These are phyloP conservation scores for Penicillium brevicompactum DNA, from an alignment of 2,329 filamentous ascomycete species.

Conservation along the genomic window DNA sequence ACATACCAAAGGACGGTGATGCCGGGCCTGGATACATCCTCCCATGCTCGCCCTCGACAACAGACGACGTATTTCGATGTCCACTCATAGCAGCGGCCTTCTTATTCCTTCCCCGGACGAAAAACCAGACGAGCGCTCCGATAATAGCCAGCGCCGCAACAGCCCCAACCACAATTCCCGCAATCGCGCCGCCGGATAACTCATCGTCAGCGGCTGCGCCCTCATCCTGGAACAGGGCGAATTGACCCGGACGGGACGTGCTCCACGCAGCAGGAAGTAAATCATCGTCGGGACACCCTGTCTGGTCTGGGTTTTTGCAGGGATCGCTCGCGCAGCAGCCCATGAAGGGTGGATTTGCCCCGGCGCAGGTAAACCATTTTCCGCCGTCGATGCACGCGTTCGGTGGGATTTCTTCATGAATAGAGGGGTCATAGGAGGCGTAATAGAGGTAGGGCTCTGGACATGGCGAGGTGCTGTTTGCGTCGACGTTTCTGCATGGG, in stretches of 20 bases:
- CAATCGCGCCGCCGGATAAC: conserved; percentile 10
- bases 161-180: conserved; percentile 10
- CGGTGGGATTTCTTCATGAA: neutral
- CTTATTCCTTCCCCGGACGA: conserved; percentile 7
- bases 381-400: conserved; percentile 3
- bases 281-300: conserved; percentile 1
- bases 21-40: conserved; percentile 8
- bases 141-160: conserved; percentile 11
- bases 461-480: conserved; percentile 48
- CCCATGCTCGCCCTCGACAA: conserved; percentile 5
- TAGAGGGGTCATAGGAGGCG: conserved; percentile 25
- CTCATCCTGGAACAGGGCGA: conserved; percentile 5
- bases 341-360: neutral
- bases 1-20: conserved; percentile 6
- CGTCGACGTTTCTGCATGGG: conserved; percentile 19
- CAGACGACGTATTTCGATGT: conserved; percentile 5
- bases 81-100: conserved; percentile 9
- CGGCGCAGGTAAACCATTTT: conserved; percentile 5
- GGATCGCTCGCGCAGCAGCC: conserved; percentile 2
- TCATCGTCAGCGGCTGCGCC: conserved; percentile 5
- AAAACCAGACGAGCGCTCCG: conserved; percentile 11
- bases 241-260: neutral
- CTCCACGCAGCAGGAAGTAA: conserved; percentile 2
- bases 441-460: conserved; percentile 45
- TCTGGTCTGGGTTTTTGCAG: neutral